Evolutionary conservation across 495 filamentous ascomycete genomes (phyloP), one percentile per base, ranked within the genome.

Genomic region (Penicillium canescens): DNA sequence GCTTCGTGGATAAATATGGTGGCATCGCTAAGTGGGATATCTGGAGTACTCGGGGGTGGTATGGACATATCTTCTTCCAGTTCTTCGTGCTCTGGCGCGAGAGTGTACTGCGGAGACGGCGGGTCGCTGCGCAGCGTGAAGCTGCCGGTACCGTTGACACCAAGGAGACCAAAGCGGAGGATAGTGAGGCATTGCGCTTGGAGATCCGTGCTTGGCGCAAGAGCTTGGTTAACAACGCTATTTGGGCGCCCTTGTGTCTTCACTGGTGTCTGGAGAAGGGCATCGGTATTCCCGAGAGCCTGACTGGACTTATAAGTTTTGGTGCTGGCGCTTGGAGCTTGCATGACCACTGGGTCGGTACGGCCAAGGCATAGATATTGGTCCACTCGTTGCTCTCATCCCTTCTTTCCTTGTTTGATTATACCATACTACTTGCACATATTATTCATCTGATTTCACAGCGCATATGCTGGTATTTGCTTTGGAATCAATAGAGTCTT

Each of bases 221-320:
- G 66, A 73, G 64, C 48, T 61, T 77, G 8, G 62, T 76, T 6
- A 75, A 72, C 42, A 85, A 85, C 59, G 60, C 71, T 40, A 77
- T 78, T 46, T 87, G 83, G 78, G 74, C 78, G 5, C 83, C 84
- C 21, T 63, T 87, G 66, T 84, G 82, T 49, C 48, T 96, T 24
- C 93, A 96, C 75, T 96, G 89, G 89, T 88, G 89, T 62, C 62
- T 85, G 14, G 86, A 90, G 68, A 73, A 83, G 50, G 91, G 91
- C 0, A 60, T 96, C 34, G 89, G 86, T 0, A 64, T 84, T 47
- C 73, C 92, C 26, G 89, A 84, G 12, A 80, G 69, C 47, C 67
- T 92, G 37, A 85, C 84, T 0, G 87, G 88, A 0, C 62, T 85
- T 16, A 75, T 88, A 50, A 84, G 86, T 66, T 79, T 96, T 55